These are phyloP conservation scores for Amorphotheca resinae DNA, from an alignment of 495 filamentous ascomycete genomes.

Conservation along the genomic window DNA sequence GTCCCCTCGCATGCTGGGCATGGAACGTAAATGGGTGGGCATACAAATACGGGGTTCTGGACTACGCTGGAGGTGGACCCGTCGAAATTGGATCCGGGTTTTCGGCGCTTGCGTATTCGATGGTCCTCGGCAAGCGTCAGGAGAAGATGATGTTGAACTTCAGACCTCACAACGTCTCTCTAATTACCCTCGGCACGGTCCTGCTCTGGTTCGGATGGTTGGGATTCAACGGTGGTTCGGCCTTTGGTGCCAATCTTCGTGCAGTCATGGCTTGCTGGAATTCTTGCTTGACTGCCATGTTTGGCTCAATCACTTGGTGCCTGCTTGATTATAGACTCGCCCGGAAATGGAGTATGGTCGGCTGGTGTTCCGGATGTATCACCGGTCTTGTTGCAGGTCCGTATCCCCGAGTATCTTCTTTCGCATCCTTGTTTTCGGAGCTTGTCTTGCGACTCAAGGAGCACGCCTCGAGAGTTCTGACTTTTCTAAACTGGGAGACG, in stretches of 20 bases:
- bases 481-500: too few species aligned
- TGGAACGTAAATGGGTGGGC: slow-evolving; percentile 95
- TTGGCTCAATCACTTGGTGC: slow-evolving; percentile 79
- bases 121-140: slow-evolving; percentile 90
- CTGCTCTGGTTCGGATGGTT: slow-evolving; percentile 99
- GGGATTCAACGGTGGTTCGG: slow-evolving; percentile 93
- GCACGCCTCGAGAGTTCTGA: too few species aligned
- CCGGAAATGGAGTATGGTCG: slow-evolving; percentile 97
- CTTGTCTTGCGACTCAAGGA: too few species aligned
- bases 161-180: slow-evolving; percentile 93
- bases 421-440: too few species aligned
- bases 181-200: slow-evolving; percentile 90
- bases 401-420: not conserved
- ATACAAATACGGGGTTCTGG: slow-evolving; percentile 81
- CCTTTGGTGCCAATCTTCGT: slow-evolving; percentile 93
- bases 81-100: slow-evolving; percentile 95
- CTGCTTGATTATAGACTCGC: slow-evolving; percentile 90
- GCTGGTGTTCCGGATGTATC: slow-evolving; percentile 93
- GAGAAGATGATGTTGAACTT: slow-evolving; percentile 96
- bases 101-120: slow-evolving; percentile 86
- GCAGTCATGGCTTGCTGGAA: slow-evolving; percentile 96
- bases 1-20: slow-evolving; percentile 87
- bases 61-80: slow-evolving; percentile 94
- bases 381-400: slow-evolving; percentile 63
- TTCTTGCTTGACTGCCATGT: slow-evolving; percentile 81